Percentiles rank a stretch among this genome's conserved stretches.
These are phyloP conservation scores for Aspergillus brunneoviolaceus DNA, from an alignment of 2,329 filamentous ascomycete genomes.

Conservation along the genomic window DNA sequence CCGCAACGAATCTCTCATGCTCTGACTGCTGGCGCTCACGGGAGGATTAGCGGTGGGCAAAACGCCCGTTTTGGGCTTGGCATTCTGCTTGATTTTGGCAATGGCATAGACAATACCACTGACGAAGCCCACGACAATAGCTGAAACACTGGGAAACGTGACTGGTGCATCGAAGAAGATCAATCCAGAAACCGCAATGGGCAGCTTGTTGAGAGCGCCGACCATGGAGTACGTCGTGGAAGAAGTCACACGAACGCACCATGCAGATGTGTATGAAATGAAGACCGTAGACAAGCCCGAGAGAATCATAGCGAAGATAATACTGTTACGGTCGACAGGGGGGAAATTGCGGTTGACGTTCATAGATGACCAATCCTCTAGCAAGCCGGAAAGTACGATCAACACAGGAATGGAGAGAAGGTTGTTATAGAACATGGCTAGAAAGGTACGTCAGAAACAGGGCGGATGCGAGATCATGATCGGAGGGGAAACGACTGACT, in stretches of 20 bases:
- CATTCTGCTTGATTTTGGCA: slow-evolving; percentile 78
- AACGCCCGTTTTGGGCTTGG: slow-evolving; percentile 63
- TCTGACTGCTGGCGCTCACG: slow-evolving; percentile 88
- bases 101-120: slow-evolving; percentile 88
- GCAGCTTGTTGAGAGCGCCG: slow-evolving; percentile 95
- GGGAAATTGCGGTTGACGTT: slow-evolving; percentile 92
- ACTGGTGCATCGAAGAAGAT: slow-evolving; percentile 95
- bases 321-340: slow-evolving; percentile 69
- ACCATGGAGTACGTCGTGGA: slow-evolving; percentile 99
- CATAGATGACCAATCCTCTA: slow-evolving; percentile 86
- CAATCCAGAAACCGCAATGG: slow-evolving; percentile 86
- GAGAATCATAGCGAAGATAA: slow-evolving; percentile 87
- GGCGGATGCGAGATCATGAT: background rate
- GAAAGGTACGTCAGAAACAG: slow-evolving; percentile 19
- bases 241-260: slow-evolving; percentile 96
- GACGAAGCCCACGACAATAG: slow-evolving; percentile 87
- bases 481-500: slow-evolving; percentile 63
- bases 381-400: slow-evolving; percentile 72
- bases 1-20: slow-evolving; percentile 82
- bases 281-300: slow-evolving; percentile 92
- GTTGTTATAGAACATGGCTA: slow-evolving; percentile 99
- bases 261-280: slow-evolving; percentile 99
- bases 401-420: slow-evolving; percentile 93
- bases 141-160: slow-evolving; percentile 86
- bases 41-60: slow-evolving; percentile 67